Base-by-base conservation (phyloP, 495 filamentous ascomycete genomes). In the Aspergillus bertholletiae region DNA sequence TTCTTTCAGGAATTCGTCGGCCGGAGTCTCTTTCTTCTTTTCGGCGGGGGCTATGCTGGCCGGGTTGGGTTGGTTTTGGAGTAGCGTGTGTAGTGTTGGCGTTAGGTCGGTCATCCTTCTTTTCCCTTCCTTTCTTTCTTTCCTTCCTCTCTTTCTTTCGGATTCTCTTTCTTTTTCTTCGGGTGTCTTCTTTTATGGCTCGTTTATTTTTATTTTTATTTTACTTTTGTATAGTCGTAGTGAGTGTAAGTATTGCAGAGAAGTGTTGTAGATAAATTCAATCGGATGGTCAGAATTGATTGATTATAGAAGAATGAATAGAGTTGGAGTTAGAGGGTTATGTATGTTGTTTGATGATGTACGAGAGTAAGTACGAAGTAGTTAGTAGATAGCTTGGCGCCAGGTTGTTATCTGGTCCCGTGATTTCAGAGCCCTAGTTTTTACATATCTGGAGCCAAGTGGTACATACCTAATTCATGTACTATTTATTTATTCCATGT, bases 1-100 rank as follows among this genome's bases (percentile, higher is more conserved):
- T 75, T 97, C 95, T 71, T 94, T 92, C 28, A 98, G 79, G 67
- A 97, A 98, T 72, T 90, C 88, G 66, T 97, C 90, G 47, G 88
- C 75, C 30, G 73, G 77, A 55, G 82, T 77, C 39, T 72, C 68
- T 7, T 79, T 64, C 46, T 69, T 68, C 13, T 69, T 68, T 23
- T 52, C 46, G 23, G 34, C 11, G 20, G 20, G 2, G 21, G 47
- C 12, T 24, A 54, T 44, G 55, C 20, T 51, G 32, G 15, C 22
- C 41, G 40, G 13, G 51, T 21, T 45, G 5, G 22, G 17, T 32
- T 46, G 20, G 7, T 26, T 49, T 17, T 79, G 78, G 3, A 96
- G 80, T 26, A 89, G 79, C 46, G 83, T 30, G 37, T 63, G 64
- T 32, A 96, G 84, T 15, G 81, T 66, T 7, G 85, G 78, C 3